Evolutionary conservation across 2,329 filamentous ascomycete species (phyloP), one percentile per base, ranked within the genome.

Genomic region (Shiraia bambusicola): DNA sequence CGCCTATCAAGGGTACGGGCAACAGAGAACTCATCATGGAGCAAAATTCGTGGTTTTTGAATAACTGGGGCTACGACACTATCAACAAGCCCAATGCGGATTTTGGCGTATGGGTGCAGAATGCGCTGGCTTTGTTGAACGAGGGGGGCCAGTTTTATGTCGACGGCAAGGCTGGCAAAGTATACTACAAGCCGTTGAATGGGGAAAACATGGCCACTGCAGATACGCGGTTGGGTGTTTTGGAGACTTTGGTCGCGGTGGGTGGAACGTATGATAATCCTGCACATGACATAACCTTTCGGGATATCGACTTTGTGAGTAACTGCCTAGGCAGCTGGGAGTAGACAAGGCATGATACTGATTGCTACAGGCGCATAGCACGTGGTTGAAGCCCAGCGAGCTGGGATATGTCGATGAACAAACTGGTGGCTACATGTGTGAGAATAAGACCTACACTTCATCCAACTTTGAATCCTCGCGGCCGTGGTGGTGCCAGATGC

Each of bases 71-170:
- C 28, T 52, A 52, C 25, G 49, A 52, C 13, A 48, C 42, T 2
- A 34, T 47, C 11, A 31, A 34, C 10, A 47, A 46, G 17, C 31
- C 36, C 6, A 52, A 52, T 37, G 49, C 49, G 2, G 45, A 52
- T 31, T 52, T 49, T 42, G 45, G 49, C 26, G 45, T 52, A 10
- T 52, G 49, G 49, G 49, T 52, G 13, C 45, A 49, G 39, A 52
- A 52, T 46, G 40, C 37, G 3, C 29, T 52, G 22, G 39, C 36
- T n/a, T 30, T 52, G 13, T 27, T 52, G 19, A 44, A 31, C n/a
- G 49, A 49, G n/a, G 49, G 49, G 10, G 49, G 42, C 2, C 49
- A 52, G 14, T 52, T 49, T 26, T 52, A 44, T 28, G 36, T 49
- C 15, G 49, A 52, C 34, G 43, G 45, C n/a, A 22, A 15, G 15